A percentile compares a stretch with the other conserved stretches of the same genome.
phyloP scores from a whole-genome alignment of 2,329 filamentous ascomycete genomes.

The Aspergillus awamori region DNA sequence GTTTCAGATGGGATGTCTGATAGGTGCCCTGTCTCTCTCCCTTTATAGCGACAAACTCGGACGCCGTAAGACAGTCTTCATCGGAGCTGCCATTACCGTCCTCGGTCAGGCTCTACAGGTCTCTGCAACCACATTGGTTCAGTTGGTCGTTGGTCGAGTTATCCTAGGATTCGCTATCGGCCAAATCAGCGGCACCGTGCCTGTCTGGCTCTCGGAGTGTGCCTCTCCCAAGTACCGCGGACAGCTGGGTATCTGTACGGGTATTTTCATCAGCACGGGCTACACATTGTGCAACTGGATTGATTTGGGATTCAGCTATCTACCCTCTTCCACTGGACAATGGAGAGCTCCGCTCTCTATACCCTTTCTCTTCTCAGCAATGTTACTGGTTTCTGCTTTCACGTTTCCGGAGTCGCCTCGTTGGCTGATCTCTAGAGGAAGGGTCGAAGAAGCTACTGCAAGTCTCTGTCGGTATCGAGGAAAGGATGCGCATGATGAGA shows the following conservation, averaged over 20 bases:
- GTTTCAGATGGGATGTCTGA: conserved; percentile 52
- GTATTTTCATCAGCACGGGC: conserved; percentile 48
- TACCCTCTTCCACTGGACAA: conserved; percentile 23
- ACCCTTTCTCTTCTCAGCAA: conserved; percentile 32
- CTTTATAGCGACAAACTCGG: conserved; percentile 51
- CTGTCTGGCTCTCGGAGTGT: conserved; percentile 44
- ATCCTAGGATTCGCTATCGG: conserved; percentile 50
- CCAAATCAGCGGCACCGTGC: conserved; percentile 46
- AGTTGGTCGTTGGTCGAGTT: conserved; percentile 51
- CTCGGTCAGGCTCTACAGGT: conserved; percentile 51
- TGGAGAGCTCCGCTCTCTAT: conserved; percentile 45
- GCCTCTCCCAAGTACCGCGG: conserved; percentile 21
- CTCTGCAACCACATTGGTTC: conserved; percentile 48
- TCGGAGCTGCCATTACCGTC: conserved; percentile 44
- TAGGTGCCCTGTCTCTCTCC: conserved; percentile 51
- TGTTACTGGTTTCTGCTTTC: conserved; percentile 29
- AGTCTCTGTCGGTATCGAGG: conserved; percentile 8
- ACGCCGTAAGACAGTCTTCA: conserved; percentile 48
- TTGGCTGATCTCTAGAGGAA: conserved; percentile 31
- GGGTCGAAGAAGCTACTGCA: conserved; percentile 26
- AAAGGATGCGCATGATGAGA: conserved; percentile 30
- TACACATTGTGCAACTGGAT: conserved; percentile 50
- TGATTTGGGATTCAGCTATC: conserved; percentile 41
- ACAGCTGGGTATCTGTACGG: conserved; percentile 24
- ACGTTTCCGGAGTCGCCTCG: conserved; percentile 38